Percentiles rank a stretch among this genome's conserved stretches.
These are phyloP conservation scores for Gaultheria prostrata DNA, from an alignment of 148 eudicot species.

Conservation along the genomic window DNA sequence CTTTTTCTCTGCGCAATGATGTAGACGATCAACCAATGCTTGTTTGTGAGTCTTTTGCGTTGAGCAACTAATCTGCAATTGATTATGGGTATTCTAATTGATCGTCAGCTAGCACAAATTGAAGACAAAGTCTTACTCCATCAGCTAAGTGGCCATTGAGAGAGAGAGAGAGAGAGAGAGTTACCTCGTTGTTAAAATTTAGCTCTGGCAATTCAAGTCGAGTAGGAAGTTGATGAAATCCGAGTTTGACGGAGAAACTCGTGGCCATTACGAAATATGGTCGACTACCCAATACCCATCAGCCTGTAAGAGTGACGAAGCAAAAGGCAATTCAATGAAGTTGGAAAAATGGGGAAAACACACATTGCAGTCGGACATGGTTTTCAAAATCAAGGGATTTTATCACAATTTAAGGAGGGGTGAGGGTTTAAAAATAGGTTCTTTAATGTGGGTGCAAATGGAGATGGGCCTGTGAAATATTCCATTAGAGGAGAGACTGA, in stretches of 20 bases:
- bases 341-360: no score
- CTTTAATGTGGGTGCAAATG: no score
- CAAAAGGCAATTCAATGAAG: not conserved
- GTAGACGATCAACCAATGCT: slow-evolving; percentile 27
- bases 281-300: not conserved
- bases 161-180: not conserved
- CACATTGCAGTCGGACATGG: no score
- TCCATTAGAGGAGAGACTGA: no score
- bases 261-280: not conserved
- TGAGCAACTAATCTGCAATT: slow-evolving; percentile 5
- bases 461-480: no score
- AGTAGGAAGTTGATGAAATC: not conserved
- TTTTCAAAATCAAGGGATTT: no score
- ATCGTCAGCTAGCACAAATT: not conserved
- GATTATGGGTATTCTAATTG: not conserved
- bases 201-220: not conserved
- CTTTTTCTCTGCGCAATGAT: slow-evolving; percentile 20
- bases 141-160: not conserved
- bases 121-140: not conserved
- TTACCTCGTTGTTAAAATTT: not conserved
- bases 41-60: slow-evolving; percentile 19
- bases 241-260: slow-evolving; percentile 1
- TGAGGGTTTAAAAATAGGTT: no score
- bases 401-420: no score
- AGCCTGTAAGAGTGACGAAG: not conserved